phyloP scores from a whole-genome alignment of 2,329 filamentous ascomycete species.

The Phaeoacremonium minimum region DNA sequence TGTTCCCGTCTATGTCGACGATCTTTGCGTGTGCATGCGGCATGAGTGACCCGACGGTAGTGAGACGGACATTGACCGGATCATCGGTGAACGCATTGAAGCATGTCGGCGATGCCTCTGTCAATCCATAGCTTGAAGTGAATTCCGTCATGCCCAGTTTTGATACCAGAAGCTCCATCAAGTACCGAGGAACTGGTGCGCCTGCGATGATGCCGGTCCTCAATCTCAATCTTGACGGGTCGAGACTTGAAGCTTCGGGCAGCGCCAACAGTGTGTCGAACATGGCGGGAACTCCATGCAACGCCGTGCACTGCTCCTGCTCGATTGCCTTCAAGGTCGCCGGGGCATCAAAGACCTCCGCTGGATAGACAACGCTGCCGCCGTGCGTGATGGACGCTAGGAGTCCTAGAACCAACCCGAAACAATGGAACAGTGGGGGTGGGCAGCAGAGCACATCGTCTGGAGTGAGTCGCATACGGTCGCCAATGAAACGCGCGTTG shows the following conservation, averaged over 20 bases:
- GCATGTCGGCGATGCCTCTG: slow-evolving; percentile 74
- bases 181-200: slow-evolving; percentile 67
- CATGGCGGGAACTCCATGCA: slow-evolving; percentile 83
- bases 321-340: slow-evolving; percentile 64
- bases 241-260: slow-evolving; percentile 29
- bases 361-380: slow-evolving; percentile 71
- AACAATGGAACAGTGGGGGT: slow-evolving; percentile 82
- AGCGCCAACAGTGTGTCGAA: slow-evolving; percentile 61
- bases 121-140: slow-evolving; percentile 67
- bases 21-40: slow-evolving; percentile 76
- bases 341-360: slow-evolving; percentile 66
- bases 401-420: slow-evolving; percentile 73
- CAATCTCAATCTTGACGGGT: slow-evolving; percentile 44
- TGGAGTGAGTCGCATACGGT: slow-evolving; percentile 65
- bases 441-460: slow-evolving; percentile 74
- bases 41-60: slow-evolving; percentile 72
- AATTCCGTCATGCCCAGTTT: slow-evolving; percentile 74
- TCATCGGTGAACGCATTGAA: slow-evolving; percentile 78
- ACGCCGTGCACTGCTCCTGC: slow-evolving; percentile 65
- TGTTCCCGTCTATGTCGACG: slow-evolving; percentile 60
- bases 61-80: slow-evolving; percentile 59
- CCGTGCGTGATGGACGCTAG: slow-evolving; percentile 71
- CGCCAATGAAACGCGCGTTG: slow-evolving; percentile 67
- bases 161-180: slow-evolving; percentile 69
- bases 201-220: slow-evolving; percentile 78